Base-by-base conservation (phyloP, 2,329 filamentous ascomycete genomes). In the Alternaria brassicicola region DNA sequence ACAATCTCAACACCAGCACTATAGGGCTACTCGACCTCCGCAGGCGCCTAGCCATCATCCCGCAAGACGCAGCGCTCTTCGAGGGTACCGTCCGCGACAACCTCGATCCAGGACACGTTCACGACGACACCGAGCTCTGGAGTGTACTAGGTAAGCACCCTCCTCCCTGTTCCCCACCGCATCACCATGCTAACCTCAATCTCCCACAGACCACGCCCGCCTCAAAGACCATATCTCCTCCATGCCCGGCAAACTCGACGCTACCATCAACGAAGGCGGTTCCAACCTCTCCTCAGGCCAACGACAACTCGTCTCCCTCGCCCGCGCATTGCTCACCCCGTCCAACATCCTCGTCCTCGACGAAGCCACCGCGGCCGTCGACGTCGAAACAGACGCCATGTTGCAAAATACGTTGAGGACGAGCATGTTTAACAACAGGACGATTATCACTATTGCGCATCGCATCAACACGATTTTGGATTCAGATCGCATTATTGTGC, bases 401-500 rank as follows among this genome's bases (percentile, higher is more conserved):
- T 79, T 89, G 55, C 87, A 89, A 76, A 83, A 84, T 33, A 89
- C 87, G 19, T 76, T 89, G 46, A 83, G 87, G 55, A 87, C 84
- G 72, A 84, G 79, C 68, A 83, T 88, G 76, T 99, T 99, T 80
- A 85, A 89, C 61, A 92, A 97, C 78, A 88, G 92, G 52, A 99
- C 95, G 35, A 98, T 99, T 78, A 96, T 99, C 78, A 99, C 95
- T 1, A 97, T 99, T 71, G 95, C 95, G 25, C 95, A 99, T 81
- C 89, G 95, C 54, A 96, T 99, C 81, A 98, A 98, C 81, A 99
- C 95, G 10, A 98, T 99, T 70, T 85, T 99, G 13, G 87, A 89
- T 71, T 88, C 85, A 61, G 94, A 99, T 80, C 88, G 93, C 49
- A 95, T 99, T 62, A 89, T 99, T 33, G 95, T 99, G 48, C 86